Evolutionary conservation across 305 asterid species (phyloP).

Genomic region (Solanum chacoense): DNA sequence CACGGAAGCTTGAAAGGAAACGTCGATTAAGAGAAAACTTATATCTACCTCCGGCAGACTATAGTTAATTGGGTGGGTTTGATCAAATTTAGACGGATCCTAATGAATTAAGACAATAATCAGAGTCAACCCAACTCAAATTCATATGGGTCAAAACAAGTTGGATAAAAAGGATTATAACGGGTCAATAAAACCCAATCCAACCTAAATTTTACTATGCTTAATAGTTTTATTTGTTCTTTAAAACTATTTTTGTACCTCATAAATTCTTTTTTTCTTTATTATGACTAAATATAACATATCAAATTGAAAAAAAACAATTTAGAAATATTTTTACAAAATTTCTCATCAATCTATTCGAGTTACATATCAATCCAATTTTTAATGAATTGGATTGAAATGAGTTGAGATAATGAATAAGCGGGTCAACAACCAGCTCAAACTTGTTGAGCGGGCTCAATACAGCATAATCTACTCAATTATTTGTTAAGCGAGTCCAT

Average conservation of each 20-base stretch:
- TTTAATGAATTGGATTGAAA: too few relatives aligned
- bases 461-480: not conserved
- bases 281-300: not conserved
- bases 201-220: not conserved
- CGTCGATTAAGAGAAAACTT: not conserved
- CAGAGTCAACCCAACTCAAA: not conserved
- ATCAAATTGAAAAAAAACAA: too few relatives aligned
- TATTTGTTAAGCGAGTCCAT: not conserved
- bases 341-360: not conserved
- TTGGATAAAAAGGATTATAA: not conserved
- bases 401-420: not conserved
- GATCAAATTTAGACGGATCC: not conserved
- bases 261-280: not conserved
- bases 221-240: too few relatives aligned
- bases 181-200: not conserved
- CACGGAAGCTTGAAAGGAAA: not conserved
- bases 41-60: not conserved
- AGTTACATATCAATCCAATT: not conserved
- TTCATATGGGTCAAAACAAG: not conserved
- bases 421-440: not conserved
- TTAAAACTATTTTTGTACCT: not conserved
- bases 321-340: too few relatives aligned
- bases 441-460: not conserved
- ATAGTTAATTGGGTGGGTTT: not conserved
- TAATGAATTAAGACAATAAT: too few relatives aligned